Evolutionary conservation across 2,329 filamentous ascomycete species (phyloP), one percentile per base, ranked within the genome.

Genomic region (Beauveria medogensis): DNA sequence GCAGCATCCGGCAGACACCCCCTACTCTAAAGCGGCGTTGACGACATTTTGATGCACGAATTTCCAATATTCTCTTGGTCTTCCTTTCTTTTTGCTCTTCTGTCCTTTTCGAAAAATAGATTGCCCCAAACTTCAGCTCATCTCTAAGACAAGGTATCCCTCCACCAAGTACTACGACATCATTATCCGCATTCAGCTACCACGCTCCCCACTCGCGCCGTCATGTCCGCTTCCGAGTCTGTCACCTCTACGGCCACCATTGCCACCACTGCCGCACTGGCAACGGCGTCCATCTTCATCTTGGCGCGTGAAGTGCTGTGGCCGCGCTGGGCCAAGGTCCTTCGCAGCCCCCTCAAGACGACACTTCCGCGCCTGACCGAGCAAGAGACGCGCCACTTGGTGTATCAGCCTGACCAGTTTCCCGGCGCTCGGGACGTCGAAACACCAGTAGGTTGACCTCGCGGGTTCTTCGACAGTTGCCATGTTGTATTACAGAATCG

Each of bases 341-440:
- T 82, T 57, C 72, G 68, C 12, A 80, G 75, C 40, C 80, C 81
- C 37, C 73, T 80, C 40, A 75, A 71, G 60, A 77, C 77, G 22
- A 70, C 72, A 46, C 64, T 78, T 3, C 73, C 73, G 12, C 63
- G 64, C 7, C 65, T 77, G 12, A 70, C 75, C 18, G 65, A 69
- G 48, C 70, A 70, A 14, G 74, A 78, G 63, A 66, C 75, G 20
- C 69, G 70, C 51, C 66, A 70, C 5, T 67, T 82, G 24, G 69
- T 73, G 3, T 91, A 94, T 70, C 83, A 83, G 16, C 83, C 85
- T 4, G 84, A 91, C 70, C 79, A 82, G 46, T 82, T 93, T 40
- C 88, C 88, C 0, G 88, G 90, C 5, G 85, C 82, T 1, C 81
- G 91, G 62, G 89, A 94, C 71, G 86, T 95, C 18, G 72, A 79